A percentile compares a stretch with the other conserved stretches of the same genome.
phyloP scores from a whole-genome alignment of 2,329 filamentous ascomycete species.

The Metarhizium brunneum region DNA sequence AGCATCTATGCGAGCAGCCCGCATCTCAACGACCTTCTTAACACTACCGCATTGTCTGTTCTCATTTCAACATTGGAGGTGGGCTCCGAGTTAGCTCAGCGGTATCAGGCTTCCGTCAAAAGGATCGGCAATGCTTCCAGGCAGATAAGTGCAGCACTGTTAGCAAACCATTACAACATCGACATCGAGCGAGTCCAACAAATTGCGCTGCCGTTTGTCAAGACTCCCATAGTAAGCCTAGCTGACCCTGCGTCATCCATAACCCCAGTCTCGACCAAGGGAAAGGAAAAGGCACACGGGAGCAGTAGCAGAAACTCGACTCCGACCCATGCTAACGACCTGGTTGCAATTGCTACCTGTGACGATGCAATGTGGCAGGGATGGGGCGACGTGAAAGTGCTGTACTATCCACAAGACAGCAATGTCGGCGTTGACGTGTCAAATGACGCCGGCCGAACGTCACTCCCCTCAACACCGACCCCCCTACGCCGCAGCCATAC shows the following conservation, averaged over 20 bases:
- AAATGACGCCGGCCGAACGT: slow-evolving; percentile 25
- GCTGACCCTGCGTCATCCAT: slow-evolving; percentile 43
- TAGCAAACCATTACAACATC: slow-evolving; percentile 78
- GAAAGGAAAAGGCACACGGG: slow-evolving; percentile 58
- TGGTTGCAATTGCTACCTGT: slow-evolving; percentile 63
- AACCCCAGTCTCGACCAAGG: slow-evolving; percentile 54
- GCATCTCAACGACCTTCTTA: slow-evolving; percentile 79
- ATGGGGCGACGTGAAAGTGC: slow-evolving; percentile 72
- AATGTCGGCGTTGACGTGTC: slow-evolving; percentile 11
- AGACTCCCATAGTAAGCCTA: slow-evolving; percentile 49
- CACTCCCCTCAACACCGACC: slow-evolving; percentile 61
- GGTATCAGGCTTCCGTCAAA: slow-evolving; percentile 84
- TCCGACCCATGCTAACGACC: slow-evolving; percentile 70
- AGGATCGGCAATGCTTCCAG: slow-evolving; percentile 56
- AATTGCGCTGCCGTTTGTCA: slow-evolving; percentile 73
- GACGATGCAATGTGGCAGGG: slow-evolving; percentile 55
- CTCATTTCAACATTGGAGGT: slow-evolving; percentile 72
- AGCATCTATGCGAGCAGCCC: slow-evolving; percentile 93
- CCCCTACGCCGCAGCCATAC: slow-evolving; percentile 63
- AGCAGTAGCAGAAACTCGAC: slow-evolving; percentile 37
- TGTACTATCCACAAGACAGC: slow-evolving; percentile 57
- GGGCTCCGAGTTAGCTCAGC: slow-evolving; percentile 76
- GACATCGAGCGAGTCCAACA: slow-evolving; percentile 74
- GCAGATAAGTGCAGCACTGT: slow-evolving; percentile 60
- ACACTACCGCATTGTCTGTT: slow-evolving; percentile 74